Conservation (phyloP, 139 green algal species). For the Closterium sp. region DNA sequence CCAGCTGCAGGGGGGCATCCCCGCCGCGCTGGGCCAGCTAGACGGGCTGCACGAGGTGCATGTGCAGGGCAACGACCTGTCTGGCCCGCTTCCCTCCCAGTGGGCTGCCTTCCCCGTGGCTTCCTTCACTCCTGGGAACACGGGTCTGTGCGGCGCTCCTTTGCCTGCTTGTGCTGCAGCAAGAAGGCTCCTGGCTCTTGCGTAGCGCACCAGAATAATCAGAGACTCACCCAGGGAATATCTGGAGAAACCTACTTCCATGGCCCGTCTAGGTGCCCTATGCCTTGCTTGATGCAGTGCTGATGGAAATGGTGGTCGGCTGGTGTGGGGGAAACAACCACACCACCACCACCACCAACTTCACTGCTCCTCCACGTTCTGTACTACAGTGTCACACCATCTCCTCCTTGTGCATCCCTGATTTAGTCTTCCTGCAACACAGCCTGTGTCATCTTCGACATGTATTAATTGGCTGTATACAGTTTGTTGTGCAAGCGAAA, state of each 20-base stretch:
- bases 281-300: not conserved
- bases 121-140: not conserved
- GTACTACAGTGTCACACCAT: too few species aligned
- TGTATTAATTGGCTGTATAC: too few species aligned
- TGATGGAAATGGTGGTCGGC: too few species aligned
- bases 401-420: too few species aligned
- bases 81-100: not conserved
- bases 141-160: not conserved
- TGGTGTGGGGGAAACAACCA: too few species aligned
- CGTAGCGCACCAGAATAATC: not conserved
- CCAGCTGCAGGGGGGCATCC: not conserved
- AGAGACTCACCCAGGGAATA: not conserved
- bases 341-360: too few species aligned
- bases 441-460: too few species aligned
- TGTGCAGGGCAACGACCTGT: not conserved
- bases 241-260: not conserved
- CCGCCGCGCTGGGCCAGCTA: not conserved
- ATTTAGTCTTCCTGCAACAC: too few species aligned
- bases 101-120: not conserved
- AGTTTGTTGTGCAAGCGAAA: not conserved
- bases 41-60: not conserved
- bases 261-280: not conserved
- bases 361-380: too few species aligned
- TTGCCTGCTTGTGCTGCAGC: not conserved
- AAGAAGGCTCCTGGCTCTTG: not conserved